Base-by-base conservation (phyloP, 164 flowering plant genomes). In the Dillenia suffruticosa region DNA sequence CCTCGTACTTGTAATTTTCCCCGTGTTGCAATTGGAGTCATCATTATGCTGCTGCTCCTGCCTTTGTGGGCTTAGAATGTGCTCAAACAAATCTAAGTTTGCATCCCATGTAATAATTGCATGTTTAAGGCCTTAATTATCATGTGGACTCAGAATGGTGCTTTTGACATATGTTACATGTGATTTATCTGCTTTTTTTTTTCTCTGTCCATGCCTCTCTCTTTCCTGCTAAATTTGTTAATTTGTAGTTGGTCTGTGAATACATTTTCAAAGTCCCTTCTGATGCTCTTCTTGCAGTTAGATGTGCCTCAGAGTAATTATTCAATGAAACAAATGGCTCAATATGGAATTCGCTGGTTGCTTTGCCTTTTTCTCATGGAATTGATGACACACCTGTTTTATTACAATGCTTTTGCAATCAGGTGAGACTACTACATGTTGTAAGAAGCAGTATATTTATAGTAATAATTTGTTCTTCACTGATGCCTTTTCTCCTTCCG, bases 341-440 rank as follows among this genome's bases (percentile, higher is more conserved):
- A 72, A 74, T 94, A 94, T 74, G 97, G 99, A 16, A 44, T 81
- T 40, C 84, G 99, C 51, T 94, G 96, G 96, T 59, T 76, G 43
- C 76, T 86, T 62, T 70, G 82, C 70, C 77, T 91, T 67, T 53
- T 81, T 51, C 81, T 94, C 15, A 86, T 94, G 91, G 99, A 94
- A 71, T 66, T 86, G 11, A 80, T 94, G 84, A 83, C 97, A 49
- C 99, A 94, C 73, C 72, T 86, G 15, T 81, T 81, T 48, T 83
- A 86, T 72, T 91, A 84, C 66, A 91, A 94, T 77, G 97, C 97
- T 59, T 88, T 89, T 72, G 92, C 88, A 40, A 75, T 76, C 61
- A 91, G 99, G 99, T 94, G 61, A 76, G 72, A 56, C 10, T 56
- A 9, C 58, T 51, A 19, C 51, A 59, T 47, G 19, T 43, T 60